These are phyloP conservation scores for Lagerstroemia speciosa DNA, from an alignment of 345 rosid genomes.

Conservation along the genomic window DNA sequence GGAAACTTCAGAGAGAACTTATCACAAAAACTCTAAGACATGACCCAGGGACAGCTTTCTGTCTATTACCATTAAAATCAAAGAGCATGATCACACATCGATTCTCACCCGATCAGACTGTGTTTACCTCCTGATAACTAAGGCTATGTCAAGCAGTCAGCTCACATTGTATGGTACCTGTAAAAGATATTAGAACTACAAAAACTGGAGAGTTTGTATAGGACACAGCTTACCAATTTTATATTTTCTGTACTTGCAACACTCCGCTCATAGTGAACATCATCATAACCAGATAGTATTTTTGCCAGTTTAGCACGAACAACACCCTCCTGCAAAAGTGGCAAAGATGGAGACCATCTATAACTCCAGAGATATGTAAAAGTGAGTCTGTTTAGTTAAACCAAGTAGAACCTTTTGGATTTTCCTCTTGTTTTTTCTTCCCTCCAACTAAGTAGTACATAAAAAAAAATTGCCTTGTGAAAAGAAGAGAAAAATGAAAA, in stretches of 20 bases:
- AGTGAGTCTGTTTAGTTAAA: neutral
- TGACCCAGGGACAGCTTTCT: neutral
- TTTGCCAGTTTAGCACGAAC: conserved; percentile 68
- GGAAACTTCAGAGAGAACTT: neutral
- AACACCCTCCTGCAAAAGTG: conserved; percentile 55
- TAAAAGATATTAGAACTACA: neutral
- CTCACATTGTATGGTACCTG: neutral
- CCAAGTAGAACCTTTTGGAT: too few relatives aligned
- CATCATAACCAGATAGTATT: conserved; percentile 51
- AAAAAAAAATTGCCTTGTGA: too few relatives aligned
- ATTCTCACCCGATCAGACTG: neutral
- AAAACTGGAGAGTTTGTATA: neutral
- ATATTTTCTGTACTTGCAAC: conserved; percentile 59
- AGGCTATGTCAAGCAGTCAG: neutral
- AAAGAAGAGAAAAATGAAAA: neutral
- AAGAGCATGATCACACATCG: neutral
- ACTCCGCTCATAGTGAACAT: conserved; percentile 62
- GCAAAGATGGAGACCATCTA: neutral
- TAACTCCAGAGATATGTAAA: neutral
- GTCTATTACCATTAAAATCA: neutral
- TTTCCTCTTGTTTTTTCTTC: neutral
- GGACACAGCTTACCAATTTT: conserved; percentile 40
- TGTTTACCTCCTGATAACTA: neutral
- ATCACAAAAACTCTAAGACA: neutral
- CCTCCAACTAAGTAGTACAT: neutral